A percentile compares a stretch with the other conserved stretches of the same genome.
These are phyloP conservation scores for Chenopodium quinoa DNA, from an alignment of 148 eudicot genomes.

Conservation along the genomic window DNA sequence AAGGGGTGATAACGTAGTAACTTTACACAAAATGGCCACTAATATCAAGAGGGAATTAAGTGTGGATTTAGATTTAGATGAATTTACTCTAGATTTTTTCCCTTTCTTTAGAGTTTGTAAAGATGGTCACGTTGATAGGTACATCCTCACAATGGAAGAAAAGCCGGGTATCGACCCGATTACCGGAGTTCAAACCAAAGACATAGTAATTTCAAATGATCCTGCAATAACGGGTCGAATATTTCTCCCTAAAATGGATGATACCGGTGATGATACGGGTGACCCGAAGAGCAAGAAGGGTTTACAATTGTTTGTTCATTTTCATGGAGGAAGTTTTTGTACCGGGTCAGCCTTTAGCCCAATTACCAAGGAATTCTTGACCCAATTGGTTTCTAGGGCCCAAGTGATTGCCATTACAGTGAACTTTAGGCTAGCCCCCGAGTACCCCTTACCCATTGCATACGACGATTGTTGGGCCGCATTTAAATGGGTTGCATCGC, in stretches of 20 bases:
- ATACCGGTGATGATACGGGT: too few relatives aligned
- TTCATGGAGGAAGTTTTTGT: constrained; percentile 59
- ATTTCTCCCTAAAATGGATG: constrained; percentile 34
- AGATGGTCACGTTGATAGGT: constrained; percentile 38
- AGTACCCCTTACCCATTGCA: constrained; percentile 41
- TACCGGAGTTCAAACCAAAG: constrained; percentile 36
- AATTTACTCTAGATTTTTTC: constrained; percentile 28
- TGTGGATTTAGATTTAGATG: neutral
- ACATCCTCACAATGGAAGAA: constrained; percentile 11
- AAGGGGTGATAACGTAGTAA: too few relatives aligned
- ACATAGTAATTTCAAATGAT: constrained; percentile 23
- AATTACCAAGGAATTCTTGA: constrained; percentile 22
- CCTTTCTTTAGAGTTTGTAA: constrained; percentile 33
- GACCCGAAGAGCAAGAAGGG: constrained; percentile 2
- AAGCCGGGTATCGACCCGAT: constrained; percentile 19
- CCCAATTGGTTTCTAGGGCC: constrained; percentile 27
- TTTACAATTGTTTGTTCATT: constrained; percentile 52
- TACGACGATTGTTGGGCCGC: constrained; percentile 55
- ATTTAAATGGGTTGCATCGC: constrained; percentile 44
- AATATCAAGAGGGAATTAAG: neutral
- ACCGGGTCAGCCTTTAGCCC: constrained; percentile 30
- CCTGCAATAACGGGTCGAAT: constrained; percentile 36
- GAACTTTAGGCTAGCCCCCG: constrained; percentile 57
- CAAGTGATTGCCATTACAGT: constrained; percentile 36
- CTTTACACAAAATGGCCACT: neutral